Evolutionary conservation across 208 protist genomes (phyloP).

Genomic region (Acanthamoeba rhysodes): DNA sequence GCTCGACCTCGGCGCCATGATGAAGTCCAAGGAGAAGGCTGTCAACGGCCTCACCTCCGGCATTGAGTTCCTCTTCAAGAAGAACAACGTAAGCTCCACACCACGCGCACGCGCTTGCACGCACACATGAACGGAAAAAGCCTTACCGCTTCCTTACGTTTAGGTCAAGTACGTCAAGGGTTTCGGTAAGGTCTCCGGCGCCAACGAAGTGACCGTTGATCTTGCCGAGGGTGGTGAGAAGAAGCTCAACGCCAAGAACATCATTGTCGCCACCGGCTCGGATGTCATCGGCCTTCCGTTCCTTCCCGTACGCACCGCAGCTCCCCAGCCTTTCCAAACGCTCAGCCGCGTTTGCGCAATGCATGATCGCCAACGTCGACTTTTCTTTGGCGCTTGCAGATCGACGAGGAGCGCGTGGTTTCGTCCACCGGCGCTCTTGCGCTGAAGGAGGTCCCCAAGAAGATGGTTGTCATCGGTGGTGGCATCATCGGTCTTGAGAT

Average conservation of each 20-base stretch:
- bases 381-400: neutral
- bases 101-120: neutral
- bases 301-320: conserved; percentile 86
- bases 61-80: conserved; percentile 99
- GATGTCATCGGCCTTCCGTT: conserved; percentile 96
- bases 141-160: neutral
- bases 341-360: neutral
- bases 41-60: conserved; percentile 95
- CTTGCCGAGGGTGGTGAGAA: conserved; percentile 94
- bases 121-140: neutral
- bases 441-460: conserved; percentile 97
- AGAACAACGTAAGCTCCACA: conserved; percentile 96
- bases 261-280: conserved; percentile 99
- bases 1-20: conserved; percentile 97
- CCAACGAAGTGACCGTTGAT: conserved; percentile 90
- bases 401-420: conserved; percentile 98
- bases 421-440: conserved; percentile 98
- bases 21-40: conserved; percentile 97
- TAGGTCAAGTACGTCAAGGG: conserved; percentile 97
- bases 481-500: conserved; percentile 99
- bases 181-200: conserved; percentile 91
- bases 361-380: neutral
- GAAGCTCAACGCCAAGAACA: conserved; percentile 96
- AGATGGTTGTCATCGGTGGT: conserved; percentile 99
- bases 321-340: neutral